Evolutionary conservation across 495 filamentous ascomycete species (phyloP).

Genomic region (Talaromyces wortmannii): DNA sequence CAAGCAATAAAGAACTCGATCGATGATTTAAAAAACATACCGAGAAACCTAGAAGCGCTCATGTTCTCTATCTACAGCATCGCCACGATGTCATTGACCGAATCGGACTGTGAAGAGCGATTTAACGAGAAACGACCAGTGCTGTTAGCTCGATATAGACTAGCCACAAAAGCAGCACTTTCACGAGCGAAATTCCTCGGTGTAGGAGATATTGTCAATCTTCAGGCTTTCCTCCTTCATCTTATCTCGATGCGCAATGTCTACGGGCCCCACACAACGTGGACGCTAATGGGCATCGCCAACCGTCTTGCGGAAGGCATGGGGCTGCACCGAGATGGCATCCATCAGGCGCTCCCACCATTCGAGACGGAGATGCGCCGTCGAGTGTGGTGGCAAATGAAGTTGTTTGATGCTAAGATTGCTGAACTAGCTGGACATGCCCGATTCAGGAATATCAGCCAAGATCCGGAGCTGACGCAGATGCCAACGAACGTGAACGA

Average conservation of each 20-base stretch:
- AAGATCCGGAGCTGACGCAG: slow-evolving; percentile 17
- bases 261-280: slow-evolving; percentile 21
- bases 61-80: slow-evolving; percentile 11
- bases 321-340: slow-evolving; percentile 48
- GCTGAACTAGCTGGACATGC: slow-evolving; percentile 54
- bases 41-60: slow-evolving; percentile 6
- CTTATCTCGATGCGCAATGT: slow-evolving; percentile 13
- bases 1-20: slow-evolving; percentile 6
- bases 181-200: slow-evolving; percentile 16
- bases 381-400: slow-evolving; percentile 63
- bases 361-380: slow-evolving; percentile 64
- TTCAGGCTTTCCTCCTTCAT: slow-evolving; percentile 19
- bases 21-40: slow-evolving; percentile 1
- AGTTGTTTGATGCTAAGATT: slow-evolving; percentile 53
- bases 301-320: slow-evolving; percentile 61
- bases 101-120: slow-evolving; percentile 6
- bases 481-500: slow-evolving; percentile 23
- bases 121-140: neutral
- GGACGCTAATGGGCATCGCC: slow-evolving; percentile 29
- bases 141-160: slow-evolving; percentile 12
- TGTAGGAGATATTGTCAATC: slow-evolving; percentile 16
- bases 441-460: neutral
- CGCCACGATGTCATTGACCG: slow-evolving; percentile 7
- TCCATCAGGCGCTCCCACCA: slow-evolving; percentile 50
- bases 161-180: slow-evolving; percentile 18